Base-by-base conservation (phyloP, 257 asterid species). In the Solanum clarkiae region DNA sequence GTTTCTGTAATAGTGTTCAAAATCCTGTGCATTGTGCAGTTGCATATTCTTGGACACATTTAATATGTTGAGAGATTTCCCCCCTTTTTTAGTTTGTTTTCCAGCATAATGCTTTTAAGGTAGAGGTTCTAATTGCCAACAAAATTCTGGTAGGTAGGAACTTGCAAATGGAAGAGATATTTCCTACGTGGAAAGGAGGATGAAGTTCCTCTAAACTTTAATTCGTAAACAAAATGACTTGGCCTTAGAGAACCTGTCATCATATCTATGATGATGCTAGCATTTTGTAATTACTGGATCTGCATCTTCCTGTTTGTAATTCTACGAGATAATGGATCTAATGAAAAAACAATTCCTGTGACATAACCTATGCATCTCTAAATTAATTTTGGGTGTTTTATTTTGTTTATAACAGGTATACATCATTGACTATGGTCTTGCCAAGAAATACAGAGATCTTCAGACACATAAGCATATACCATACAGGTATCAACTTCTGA, bases 391-490 rank as follows among this genome's bases (percentile, higher is more conserved):
- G 51, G 22, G 14, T 86, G 80, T 49, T 69, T 29, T 84, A 87
- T 80, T 71, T 83, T 85, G 83, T 18, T 32, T 75, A 59, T 83
- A 51, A 88, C 91, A 94, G 99, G 99, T 96, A 14, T 96, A 94
- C 88, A 87, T 94, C 86, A 96, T 95, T 87, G 99, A 96, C 92
- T 96, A 89, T 88, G 99, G 99, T 71, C 97, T 96, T 85, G 99
- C 98, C 81, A 96, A 96, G 90, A 96, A 96, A 86, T 96, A 92
- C 86, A 87, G 98, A 89, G 98, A 96, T 90, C 94, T 96, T 77
- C 98, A 93, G 84, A 95, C 99, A 82, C 99, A 94, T 74, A 96
- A 92, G 90, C 99, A 96, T 89, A 94, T 96, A 90, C 98, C 98
- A 20, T 96, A 96, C 94, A 95, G 98, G 99, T 96, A 89, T 51